Conservation (phyloP, 495 filamentous ascomycete species). For the Xylaria sp. region DNA sequence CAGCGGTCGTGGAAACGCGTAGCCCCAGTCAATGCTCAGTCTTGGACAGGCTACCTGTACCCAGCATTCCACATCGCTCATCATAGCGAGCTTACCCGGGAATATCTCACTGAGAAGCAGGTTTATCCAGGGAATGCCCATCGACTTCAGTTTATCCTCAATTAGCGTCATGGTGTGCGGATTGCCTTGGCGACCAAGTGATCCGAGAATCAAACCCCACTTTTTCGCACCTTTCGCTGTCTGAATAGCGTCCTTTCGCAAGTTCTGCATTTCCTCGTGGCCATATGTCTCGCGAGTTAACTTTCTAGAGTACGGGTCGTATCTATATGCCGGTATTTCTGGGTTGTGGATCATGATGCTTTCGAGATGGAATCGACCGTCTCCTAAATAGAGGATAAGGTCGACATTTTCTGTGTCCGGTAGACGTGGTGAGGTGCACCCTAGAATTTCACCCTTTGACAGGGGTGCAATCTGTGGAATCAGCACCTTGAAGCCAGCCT, state of each 20-base stretch:
- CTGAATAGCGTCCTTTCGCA: conserved; percentile 78
- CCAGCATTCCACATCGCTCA: conserved; percentile 94
- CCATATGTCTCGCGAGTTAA: conserved; percentile 89
- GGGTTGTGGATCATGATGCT: conserved; percentile 99
- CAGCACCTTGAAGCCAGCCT: conserved; percentile 79
- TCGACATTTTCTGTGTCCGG: conserved; percentile 65
- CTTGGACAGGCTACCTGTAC: conserved; percentile 96
- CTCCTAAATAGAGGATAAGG: conserved; percentile 88
- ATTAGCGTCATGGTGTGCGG: conserved; percentile 89
- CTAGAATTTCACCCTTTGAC: conserved; percentile 92
- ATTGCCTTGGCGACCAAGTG: conserved; percentile 93
- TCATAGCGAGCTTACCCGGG: conserved; percentile 89
- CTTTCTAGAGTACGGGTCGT: conserved; percentile 93
- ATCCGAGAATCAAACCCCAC: conserved; percentile 94
- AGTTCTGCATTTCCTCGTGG: conserved; percentile 84
- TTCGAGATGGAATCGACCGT: conserved; percentile 96
- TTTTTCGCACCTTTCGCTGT: conserved; percentile 76
- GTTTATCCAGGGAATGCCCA: conserved; percentile 79
- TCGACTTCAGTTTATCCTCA: conserved; percentile 71
- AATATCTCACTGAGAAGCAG: conserved; percentile 92
- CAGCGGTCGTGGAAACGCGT: conserved; percentile 88
- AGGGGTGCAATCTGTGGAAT: conserved; percentile 94
- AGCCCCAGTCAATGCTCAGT: conserved; percentile 98
- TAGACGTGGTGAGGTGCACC: conserved; percentile 89
- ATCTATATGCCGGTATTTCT: conserved; percentile 85